phyloP scores from a whole-genome alignment of 2,329 filamentous ascomycete species.

The Cladosporium austrohemisphaericum region DNA sequence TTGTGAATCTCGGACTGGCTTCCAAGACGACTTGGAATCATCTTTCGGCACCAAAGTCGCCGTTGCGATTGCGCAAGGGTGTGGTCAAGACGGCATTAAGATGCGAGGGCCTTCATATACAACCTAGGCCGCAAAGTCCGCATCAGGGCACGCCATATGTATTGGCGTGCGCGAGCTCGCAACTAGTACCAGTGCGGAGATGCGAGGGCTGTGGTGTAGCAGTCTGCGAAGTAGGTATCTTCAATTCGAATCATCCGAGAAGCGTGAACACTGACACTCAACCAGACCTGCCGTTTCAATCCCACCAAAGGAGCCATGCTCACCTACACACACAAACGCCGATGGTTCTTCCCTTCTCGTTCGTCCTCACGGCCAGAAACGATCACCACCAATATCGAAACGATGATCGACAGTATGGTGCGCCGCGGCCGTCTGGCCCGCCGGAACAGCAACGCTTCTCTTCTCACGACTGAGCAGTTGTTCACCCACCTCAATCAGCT shows the following conservation, averaged over 20 bases:
- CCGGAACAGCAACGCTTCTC: neutral
- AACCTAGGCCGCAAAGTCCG: constrained; percentile 11
- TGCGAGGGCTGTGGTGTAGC: constrained; percentile 14
- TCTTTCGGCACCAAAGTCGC: constrained; percentile 1
- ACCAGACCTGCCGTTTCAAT: constrained; percentile 12
- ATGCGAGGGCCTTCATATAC: constrained; percentile 11
- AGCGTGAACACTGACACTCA: neutral
- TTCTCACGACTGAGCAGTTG: constrained; percentile 11
- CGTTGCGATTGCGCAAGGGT: neutral
- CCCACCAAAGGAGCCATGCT: constrained; percentile 14
- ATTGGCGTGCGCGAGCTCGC: constrained; percentile 5
- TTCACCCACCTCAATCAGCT: constrained; percentile 12
- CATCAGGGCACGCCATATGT: constrained; percentile 11
- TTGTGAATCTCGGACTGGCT: constrained; percentile 10
- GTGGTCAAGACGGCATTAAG: neutral
- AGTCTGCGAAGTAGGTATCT: constrained; percentile 9
- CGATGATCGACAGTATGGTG: constrained; percentile 14
- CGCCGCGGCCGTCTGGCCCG: constrained; percentile 10
- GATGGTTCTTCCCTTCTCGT: constrained; percentile 15
- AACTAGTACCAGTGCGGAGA: constrained; percentile 3
- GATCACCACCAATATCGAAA: constrained; percentile 14
- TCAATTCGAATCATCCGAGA: neutral
- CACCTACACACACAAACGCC: constrained; percentile 14
- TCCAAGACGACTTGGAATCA: constrained; percentile 8
- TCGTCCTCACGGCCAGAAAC: constrained; percentile 5